phyloP scores from a whole-genome alignment of 1,284 basidiomycete species.

The Puccinia polysora region DNA sequence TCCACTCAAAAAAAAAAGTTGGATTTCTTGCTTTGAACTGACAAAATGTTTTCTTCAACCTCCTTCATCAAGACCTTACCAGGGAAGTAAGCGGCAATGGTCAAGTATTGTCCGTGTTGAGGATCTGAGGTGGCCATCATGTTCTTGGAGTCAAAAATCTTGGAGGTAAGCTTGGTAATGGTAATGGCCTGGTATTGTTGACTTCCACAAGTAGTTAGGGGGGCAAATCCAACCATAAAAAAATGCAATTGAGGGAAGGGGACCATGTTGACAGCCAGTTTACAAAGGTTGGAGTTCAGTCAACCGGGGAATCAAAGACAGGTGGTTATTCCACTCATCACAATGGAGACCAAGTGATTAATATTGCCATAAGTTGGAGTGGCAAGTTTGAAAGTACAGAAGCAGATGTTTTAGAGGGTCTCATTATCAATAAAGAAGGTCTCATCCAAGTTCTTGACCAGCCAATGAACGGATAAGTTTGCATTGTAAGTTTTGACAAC shows the following conservation, averaged over 20 bases:
- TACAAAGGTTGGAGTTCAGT: slow-evolving; percentile 72
- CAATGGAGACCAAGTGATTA: slow-evolving; percentile 65
- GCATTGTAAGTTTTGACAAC: slow-evolving; percentile 94
- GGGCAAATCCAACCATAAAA: slow-evolving; percentile 59
- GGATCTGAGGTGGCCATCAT: slow-evolving; percentile 89
- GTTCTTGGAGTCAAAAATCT: slow-evolving; percentile 77
- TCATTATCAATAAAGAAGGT: slow-evolving; percentile 92
- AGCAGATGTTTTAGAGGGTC: slow-evolving; percentile 81
- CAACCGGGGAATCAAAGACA: slow-evolving; percentile 82
- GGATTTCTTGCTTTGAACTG: slow-evolving; percentile 92
- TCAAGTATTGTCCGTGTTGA: slow-evolving; percentile 77
- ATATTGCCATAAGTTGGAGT: slow-evolving; percentile 69
- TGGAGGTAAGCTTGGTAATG: slow-evolving; percentile 64
- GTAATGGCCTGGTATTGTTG: slow-evolving; percentile 55
- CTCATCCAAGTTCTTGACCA: slow-evolving; percentile 84
- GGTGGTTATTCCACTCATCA: slow-evolving; percentile 85
- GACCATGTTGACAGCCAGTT: slow-evolving; percentile 85
- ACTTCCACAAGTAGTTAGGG: slow-evolving; percentile 52
- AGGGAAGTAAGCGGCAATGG: slow-evolving; percentile 95
- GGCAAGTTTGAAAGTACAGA: slow-evolving; percentile 68
- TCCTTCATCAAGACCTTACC: slow-evolving; percentile 99
- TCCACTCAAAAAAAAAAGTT: slow-evolving; percentile 81
- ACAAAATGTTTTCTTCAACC: slow-evolving; percentile 80
- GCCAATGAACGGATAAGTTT: slow-evolving; percentile 80
- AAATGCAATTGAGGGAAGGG: slow-evolving; percentile 91